Evolutionary conservation across 495 filamentous ascomycete genomes (phyloP).

Genomic region (Darksidea phi): DNA sequence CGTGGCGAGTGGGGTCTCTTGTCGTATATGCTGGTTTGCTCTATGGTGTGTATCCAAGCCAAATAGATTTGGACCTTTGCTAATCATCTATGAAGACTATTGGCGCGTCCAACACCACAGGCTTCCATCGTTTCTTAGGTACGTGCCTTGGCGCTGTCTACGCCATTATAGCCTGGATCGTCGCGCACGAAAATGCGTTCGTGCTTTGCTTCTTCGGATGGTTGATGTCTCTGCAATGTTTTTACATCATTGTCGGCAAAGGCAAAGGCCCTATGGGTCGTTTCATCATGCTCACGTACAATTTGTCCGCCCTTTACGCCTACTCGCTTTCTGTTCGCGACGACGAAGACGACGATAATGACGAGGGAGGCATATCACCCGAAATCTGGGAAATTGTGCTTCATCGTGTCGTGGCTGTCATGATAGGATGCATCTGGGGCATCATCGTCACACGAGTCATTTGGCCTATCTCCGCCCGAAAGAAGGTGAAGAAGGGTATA

Average conservation of each 20-base stretch:
- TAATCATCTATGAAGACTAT: constrained; percentile 56
- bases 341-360: constrained; percentile 69
- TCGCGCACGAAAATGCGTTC: constrained; percentile 68
- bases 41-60: constrained; percentile 57
- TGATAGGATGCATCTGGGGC: constrained; percentile 87
- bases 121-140: constrained; percentile 79
- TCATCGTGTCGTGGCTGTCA: constrained; percentile 87
- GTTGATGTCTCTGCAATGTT: constrained; percentile 75
- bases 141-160: constrained; percentile 77
- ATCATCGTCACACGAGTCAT: constrained; percentile 83
- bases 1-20: constrained; percentile 94
- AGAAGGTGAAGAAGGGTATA: constrained; percentile 81
- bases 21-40: constrained; percentile 97
- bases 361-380: constrained; percentile 82
- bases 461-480: constrained; percentile 88
- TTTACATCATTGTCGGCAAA: constrained; percentile 82
- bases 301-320: constrained; percentile 91
- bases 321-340: constrained; percentile 74
- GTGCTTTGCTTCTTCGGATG: constrained; percentile 75
- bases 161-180: constrained; percentile 73
- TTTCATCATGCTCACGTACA: constrained; percentile 83
- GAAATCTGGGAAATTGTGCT: constrained; percentile 83
- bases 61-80: neutral
- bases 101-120: constrained; percentile 90
- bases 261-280: constrained; percentile 87